phyloP scores from a whole-genome alignment of 208 protist species.

The Wallacemonas collosoma region DNA sequence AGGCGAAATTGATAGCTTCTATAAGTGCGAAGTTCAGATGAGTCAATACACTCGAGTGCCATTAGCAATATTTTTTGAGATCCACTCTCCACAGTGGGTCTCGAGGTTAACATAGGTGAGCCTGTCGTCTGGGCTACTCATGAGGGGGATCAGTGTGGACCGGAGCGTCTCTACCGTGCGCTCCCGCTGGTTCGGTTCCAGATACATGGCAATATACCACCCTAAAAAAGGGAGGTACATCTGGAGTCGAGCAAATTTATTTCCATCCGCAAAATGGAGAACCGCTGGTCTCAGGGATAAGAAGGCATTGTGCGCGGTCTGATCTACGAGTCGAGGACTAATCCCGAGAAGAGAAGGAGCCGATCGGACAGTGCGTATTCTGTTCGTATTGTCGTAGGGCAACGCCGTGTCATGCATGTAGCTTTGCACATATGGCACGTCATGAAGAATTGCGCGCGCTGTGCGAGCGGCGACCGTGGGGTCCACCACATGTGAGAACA shows the following conservation, averaged over 20 bases:
- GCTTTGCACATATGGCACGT: neutral
- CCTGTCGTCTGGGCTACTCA: too few relatives aligned
- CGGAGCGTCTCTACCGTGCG: too few relatives aligned
- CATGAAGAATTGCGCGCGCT: neutral
- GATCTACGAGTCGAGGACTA: neutral
- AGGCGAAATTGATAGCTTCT: too few relatives aligned
- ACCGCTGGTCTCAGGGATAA: neutral
- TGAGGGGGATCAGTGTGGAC: too few relatives aligned
- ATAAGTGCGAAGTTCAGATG: too few relatives aligned
- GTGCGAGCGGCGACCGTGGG: neutral
- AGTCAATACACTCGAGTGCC: too few relatives aligned
- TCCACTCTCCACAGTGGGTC: too few relatives aligned
- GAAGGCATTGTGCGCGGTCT: neutral
- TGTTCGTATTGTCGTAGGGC: neutral
- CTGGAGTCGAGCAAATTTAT: neutral
- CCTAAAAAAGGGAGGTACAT: neutral
- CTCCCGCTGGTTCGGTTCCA: neutral
- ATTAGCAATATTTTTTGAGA: too few relatives aligned
- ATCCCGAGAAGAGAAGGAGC: slow-evolving; percentile 1
- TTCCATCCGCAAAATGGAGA: neutral
- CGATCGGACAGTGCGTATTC: neutral
- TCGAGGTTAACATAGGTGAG: too few relatives aligned
- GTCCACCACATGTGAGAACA: neutral
- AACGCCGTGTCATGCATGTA: neutral
- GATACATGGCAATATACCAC: slow-evolving; percentile 1